Evolutionary conservation across 1,139 yeast genomes (phyloP).

Genomic region (Candida sp.): DNA sequence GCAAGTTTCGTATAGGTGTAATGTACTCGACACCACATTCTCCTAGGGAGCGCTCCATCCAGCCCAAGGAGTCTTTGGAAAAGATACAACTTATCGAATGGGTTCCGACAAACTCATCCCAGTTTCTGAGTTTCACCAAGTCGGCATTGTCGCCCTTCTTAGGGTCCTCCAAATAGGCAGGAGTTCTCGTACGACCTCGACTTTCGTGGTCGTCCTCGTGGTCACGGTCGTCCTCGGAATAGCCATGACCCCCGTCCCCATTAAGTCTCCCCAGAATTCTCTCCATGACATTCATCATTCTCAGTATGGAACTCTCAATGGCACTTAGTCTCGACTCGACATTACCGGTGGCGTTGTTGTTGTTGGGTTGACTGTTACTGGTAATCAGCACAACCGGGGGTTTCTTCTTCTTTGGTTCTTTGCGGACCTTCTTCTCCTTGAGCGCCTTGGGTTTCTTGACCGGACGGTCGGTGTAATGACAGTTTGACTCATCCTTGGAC

Average conservation of each 20-base stretch:
- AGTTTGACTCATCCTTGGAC: slow-evolving; percentile 21
- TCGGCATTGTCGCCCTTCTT: slow-evolving; percentile 3
- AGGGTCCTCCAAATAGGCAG: not conserved
- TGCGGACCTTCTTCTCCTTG: not conserved
- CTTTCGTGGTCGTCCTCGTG: slow-evolving; percentile 4
- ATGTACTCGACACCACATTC: slow-evolving; percentile 24
- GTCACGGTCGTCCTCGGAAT: slow-evolving; percentile 7
- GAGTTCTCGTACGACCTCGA: not conserved
- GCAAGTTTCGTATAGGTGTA: slow-evolving; percentile 35
- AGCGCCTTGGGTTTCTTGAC: slow-evolving; percentile 16
- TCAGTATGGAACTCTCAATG: slow-evolving; percentile 8
- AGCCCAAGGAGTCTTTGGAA: slow-evolving; percentile 37
- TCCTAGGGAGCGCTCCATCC: slow-evolving; percentile 34
- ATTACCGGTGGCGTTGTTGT: not conserved
- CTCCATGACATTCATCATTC: slow-evolving; percentile 12
- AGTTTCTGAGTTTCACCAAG: slow-evolving; percentile 3
- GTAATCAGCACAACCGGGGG: not conserved
- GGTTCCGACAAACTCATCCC: slow-evolving; percentile 36
- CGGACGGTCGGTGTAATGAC: slow-evolving; percentile 33
- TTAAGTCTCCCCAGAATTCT: not conserved
- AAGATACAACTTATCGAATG: slow-evolving; percentile 44
- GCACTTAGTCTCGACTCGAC: slow-evolving; percentile 1
- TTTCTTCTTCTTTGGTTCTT: not conserved
- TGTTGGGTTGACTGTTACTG: not conserved
- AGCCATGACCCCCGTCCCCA: not conserved